Evolutionary conservation across 192 early-diverging fungal genomes (phyloP).

Genomic region (Ambispora gerdemannii): DNA sequence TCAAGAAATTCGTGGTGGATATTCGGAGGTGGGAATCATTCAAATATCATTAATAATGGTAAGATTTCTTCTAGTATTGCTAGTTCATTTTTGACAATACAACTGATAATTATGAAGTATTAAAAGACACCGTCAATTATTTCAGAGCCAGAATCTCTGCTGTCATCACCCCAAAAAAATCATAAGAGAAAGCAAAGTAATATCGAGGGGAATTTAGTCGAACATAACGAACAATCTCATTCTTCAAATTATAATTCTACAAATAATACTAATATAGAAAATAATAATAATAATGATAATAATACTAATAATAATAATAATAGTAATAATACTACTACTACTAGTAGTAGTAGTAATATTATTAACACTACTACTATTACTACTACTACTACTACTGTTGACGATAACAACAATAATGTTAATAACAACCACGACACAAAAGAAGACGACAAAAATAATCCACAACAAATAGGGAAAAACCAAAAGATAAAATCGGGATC

Average conservation of each 20-base stretch:
- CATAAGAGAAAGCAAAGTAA: not conserved
- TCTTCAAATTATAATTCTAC: too few relatives aligned
- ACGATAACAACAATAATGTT: not conserved
- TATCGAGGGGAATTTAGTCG: not conserved
- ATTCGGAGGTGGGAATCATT: not conserved
- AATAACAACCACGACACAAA: not conserved
- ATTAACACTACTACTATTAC: too few relatives aligned
- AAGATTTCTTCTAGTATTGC: conserved; percentile 9
- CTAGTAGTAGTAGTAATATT: too few relatives aligned
- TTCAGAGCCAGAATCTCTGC: not conserved
- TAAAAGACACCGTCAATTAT: not conserved
- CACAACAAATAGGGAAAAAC: not conserved
- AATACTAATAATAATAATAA: too few relatives aligned
- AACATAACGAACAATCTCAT: not conserved
- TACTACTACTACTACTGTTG: too few relatives aligned
- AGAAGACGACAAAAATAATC: not conserved
- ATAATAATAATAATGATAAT: too few relatives aligned
- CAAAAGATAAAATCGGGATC: not conserved
- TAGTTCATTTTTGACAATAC: too few relatives aligned
- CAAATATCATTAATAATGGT: not conserved
- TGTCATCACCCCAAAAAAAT: not conserved
- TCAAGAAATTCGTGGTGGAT: conserved; percentile 17
- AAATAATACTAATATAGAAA: too few relatives aligned
- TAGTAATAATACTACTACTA: too few relatives aligned
- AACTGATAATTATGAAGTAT: not conserved